A percentile compares a stretch with the other conserved stretches of the same genome.
These are phyloP conservation scores for Lasiodiplodia sp. DNA, from an alignment of 2,329 filamentous ascomycete genomes.

Conservation along the genomic window DNA sequence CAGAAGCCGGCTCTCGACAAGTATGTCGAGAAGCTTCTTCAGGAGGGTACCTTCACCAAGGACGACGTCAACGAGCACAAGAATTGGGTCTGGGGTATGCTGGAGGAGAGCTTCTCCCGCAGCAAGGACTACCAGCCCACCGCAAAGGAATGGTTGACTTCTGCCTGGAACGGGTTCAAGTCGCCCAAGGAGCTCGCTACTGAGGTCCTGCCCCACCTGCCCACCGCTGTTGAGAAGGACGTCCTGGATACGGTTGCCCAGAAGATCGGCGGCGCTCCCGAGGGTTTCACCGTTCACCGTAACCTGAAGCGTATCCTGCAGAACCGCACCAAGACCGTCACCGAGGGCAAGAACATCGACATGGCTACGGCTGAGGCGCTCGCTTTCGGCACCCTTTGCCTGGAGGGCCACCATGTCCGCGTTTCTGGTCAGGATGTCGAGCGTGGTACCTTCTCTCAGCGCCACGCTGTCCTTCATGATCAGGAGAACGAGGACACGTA, in stretches of 20 bases:
- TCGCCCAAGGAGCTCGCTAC: conserved; percentile 96
- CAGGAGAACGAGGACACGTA: conserved; percentile 93
- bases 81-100: conserved; percentile 99
- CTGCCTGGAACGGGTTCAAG: conserved; percentile 99
- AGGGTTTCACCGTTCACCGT: conserved; percentile 87
- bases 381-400: conserved; percentile 89
- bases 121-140: conserved; percentile 98
- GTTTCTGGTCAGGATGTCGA: conserved; percentile 99
- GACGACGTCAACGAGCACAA: conserved; percentile 99
- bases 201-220: conserved; percentile 89
- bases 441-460: conserved; percentile 98
- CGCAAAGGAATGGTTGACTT: conserved; percentile 97
- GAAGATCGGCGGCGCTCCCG: conserved; percentile 78
- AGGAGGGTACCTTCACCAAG: conserved; percentile 94
- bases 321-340: conserved; percentile 88
- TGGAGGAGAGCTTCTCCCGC: conserved; percentile 95
- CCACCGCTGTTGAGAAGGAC: conserved; percentile 78
- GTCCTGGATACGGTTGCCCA: conserved; percentile 82
- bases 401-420: conserved; percentile 95
- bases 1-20: conserved; percentile 87
- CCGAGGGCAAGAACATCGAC: conserved; percentile 93
- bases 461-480: conserved; percentile 96
- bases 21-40: conserved; percentile 88
- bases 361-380: conserved; percentile 97
- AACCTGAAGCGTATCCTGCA: conserved; percentile 96